Evolutionary conservation across 1,139 yeast species (phyloP), one percentile per base, ranked within the genome.

Genomic region (Debaryomyces coudertii): DNA sequence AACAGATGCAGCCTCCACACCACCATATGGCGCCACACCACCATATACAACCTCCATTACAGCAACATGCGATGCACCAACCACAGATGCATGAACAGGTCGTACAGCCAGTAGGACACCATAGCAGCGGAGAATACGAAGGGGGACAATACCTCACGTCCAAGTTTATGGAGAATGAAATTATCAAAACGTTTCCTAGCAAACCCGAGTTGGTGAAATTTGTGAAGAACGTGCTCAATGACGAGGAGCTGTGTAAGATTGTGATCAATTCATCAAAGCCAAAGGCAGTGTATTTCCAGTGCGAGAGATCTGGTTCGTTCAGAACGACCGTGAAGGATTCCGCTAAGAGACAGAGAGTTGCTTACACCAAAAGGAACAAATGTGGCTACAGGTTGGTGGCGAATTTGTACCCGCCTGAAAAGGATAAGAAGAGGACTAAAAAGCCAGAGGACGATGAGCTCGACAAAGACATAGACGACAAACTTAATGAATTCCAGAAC

Each of bases 261-360:
- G 80, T 76, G 40, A 75, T 76, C 54, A 73, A 73, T 57, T 71
- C 77, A 29, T 72, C 78, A 20, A 76, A 76, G 57, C 79, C 79
- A 18, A 75, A 76, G 58, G 80, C 80, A 2, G 76, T 76, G 12
- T 76, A 76, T 57, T 76, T 75, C 61, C 79, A 74, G 57, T 76
- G 80, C 57, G 80, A 76, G 56, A 61, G 79, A 45, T 68, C 76
- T 7, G 80, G 80, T 1, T 63, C 70, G 22, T 76, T 75, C 54
- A 63, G 80, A 57, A 76, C 80, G 38, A 76, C 80, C 1, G 80
- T 76, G 43, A 75, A 75, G 60, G 79, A 74, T 50, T 66, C 76
- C 11, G 54, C 71, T 38, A 73, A 73, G 61, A 65, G 80, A 61
- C 79, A 76, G 55, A 60, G 80, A 53, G 77, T 75, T 23, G 80